phyloP scores from a whole-genome alignment of 2,329 filamentous ascomycete species.

The Fonsecaea erecta region DNA sequence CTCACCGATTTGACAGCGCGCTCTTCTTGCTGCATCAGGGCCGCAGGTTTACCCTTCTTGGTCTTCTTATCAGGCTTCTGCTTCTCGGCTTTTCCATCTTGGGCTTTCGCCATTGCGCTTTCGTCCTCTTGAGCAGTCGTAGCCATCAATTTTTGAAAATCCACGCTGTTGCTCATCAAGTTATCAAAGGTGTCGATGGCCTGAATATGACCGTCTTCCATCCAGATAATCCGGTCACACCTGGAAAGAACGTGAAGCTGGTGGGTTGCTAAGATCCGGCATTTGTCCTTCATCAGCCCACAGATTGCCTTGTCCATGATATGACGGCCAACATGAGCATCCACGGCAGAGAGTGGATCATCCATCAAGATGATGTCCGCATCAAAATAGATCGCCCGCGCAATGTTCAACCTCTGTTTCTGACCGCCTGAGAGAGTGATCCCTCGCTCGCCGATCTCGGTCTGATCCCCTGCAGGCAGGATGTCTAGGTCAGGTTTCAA shows the following conservation, averaged over 20 bases:
- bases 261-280: constrained; percentile 88
- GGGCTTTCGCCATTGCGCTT: constrained; percentile 49
- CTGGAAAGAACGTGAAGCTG: constrained; percentile 90
- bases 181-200: constrained; percentile 89
- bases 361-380: constrained; percentile 68
- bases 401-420: constrained; percentile 94
- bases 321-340: constrained; percentile 65
- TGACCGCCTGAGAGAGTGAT: constrained; percentile 96
- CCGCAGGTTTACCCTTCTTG: constrained; percentile 53
- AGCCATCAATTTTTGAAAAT: constrained; percentile 81
- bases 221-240: constrained; percentile 90
- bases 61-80: constrained; percentile 53
- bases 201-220: constrained; percentile 82
- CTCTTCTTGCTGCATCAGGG: constrained; percentile 55
- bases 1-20: constrained; percentile 75
- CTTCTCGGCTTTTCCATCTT: constrained; percentile 55
- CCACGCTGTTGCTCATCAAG: constrained; percentile 76
- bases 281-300: constrained; percentile 85
- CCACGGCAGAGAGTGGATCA: constrained; percentile 63
- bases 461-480: constrained; percentile 85
- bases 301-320: constrained; percentile 95
- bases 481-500: constrained; percentile 85
- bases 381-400: constrained; percentile 72
- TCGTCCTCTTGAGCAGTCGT: constrained; percentile 72
- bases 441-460: constrained; percentile 92